These are phyloP conservation scores for Fragaria vesca DNA, from an alignment of 306 rosid species.

Conservation along the genomic window DNA sequence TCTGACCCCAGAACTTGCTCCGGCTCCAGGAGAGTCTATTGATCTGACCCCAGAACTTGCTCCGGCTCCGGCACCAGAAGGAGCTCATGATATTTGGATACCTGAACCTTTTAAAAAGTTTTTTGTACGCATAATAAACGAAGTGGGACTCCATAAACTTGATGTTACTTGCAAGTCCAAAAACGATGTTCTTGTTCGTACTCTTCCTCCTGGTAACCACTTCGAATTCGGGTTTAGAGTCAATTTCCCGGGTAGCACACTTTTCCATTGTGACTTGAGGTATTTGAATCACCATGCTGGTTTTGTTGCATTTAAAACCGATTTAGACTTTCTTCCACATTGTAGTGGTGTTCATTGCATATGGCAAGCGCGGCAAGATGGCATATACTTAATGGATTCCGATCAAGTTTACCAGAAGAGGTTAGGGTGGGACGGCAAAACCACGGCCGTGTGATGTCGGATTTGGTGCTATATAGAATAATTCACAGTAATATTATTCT, in stretches of 20 bases:
- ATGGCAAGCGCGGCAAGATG: not conserved
- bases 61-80: too few relatives aligned
- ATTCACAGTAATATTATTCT: too few relatives aligned
- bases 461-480: too few relatives aligned
- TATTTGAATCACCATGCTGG: not conserved
- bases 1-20: not conserved
- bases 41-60: not conserved
- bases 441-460: not conserved
- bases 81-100: not conserved
- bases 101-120: not conserved
- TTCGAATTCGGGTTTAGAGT: not conserved
- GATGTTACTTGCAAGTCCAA: not conserved
- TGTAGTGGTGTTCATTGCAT: not conserved
- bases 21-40: not conserved
- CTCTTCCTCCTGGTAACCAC: not conserved
- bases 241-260: not conserved
- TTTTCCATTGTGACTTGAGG: not conserved
- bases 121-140: not conserved
- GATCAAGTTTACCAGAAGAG: not conserved
- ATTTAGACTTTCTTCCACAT: not conserved
- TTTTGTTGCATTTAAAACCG: not conserved
- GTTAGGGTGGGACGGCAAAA: not conserved
- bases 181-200: not conserved
- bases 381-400: not conserved
- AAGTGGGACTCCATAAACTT: not conserved